phyloP scores from a whole-genome alignment of 139 green algal genomes.

The Chara braunii region DNA sequence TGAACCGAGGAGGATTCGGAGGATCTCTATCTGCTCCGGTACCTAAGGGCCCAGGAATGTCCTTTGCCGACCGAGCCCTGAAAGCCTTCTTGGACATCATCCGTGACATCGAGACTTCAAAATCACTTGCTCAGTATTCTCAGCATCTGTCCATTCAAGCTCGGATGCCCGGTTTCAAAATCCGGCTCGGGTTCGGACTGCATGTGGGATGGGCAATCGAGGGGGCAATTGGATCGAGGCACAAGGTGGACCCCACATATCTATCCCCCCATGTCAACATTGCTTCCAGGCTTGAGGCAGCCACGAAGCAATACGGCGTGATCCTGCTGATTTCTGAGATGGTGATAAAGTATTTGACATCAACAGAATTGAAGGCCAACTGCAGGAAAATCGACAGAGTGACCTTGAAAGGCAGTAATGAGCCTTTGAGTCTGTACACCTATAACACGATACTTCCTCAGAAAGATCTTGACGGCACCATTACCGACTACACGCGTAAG shows the following conservation, averaged over 20 bases:
- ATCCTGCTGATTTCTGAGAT: conserved; percentile 68
- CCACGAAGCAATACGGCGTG: conserved; percentile 75
- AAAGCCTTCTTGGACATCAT: conserved; percentile 83
- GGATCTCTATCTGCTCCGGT: too few species aligned
- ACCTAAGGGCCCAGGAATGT: too few species aligned
- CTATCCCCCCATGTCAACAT: conserved; percentile 97
- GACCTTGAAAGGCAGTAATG: conserved; percentile 71
- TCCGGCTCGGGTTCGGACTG: conserved; percentile 88
- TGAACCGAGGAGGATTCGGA: too few species aligned
- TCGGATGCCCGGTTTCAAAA: conserved; percentile 51
- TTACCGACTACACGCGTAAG: neutral
- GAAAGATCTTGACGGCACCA: conserved; percentile 29
- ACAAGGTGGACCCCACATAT: conserved; percentile 95
- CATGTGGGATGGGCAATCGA: conserved; percentile 93
- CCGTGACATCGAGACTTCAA: too few species aligned
- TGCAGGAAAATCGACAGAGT: conserved; percentile 88
- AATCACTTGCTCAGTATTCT: too few species aligned
- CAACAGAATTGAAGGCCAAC: conserved; percentile 37
- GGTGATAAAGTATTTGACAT: conserved; percentile 66
- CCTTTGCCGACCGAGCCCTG: conserved; percentile 79
- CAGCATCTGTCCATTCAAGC: too few species aligned
- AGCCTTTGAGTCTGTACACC: neutral
- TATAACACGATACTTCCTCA: neutral
- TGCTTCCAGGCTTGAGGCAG: conserved; percentile 82
- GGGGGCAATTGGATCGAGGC: conserved; percentile 80